A percentile compares a stretch with the other conserved stretches of the same genome.
These are phyloP conservation scores for Alternaria sp. DNA, from an alignment of 2,329 filamentous ascomycete genomes.

Conservation along the genomic window DNA sequence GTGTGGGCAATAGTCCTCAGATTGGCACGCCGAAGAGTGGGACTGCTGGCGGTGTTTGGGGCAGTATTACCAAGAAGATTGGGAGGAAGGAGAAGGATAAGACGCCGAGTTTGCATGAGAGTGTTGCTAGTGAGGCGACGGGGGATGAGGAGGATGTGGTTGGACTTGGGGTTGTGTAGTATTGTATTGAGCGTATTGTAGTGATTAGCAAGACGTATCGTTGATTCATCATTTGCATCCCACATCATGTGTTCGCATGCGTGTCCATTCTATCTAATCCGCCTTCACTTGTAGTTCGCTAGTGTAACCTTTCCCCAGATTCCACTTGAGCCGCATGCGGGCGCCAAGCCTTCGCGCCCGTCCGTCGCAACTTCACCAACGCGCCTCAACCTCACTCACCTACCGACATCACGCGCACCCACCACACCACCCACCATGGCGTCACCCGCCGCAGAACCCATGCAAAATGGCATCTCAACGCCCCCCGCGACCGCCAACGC, in stretches of 20 bases:
- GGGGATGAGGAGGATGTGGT: conserved; percentile 44
- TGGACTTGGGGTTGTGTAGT: not conserved
- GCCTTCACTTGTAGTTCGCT: too few relatives aligned
- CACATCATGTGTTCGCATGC: too few relatives aligned
- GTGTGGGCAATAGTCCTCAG: conserved; percentile 44
- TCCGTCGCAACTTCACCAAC: conserved; percentile 3
- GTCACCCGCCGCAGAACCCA: conserved; percentile 43
- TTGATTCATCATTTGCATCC: too few relatives aligned
- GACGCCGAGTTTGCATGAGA: conserved; percentile 56
- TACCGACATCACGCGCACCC: not conserved
- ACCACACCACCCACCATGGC: conserved; percentile 39
- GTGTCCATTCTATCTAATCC: too few relatives aligned
- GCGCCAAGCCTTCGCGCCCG: conserved; percentile 9
- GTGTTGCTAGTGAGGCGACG: conserved; percentile 51
- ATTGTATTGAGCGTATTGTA: not conserved
- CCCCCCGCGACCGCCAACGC: conserved; percentile 43
- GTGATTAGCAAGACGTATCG: not conserved
- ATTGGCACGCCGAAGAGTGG: conserved; percentile 48
- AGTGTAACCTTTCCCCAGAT: conserved; percentile 7
- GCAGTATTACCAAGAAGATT: conserved; percentile 53
- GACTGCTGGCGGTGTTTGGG: conserved; percentile 47
- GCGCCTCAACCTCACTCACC: not conserved
- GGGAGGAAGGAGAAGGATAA: conserved; percentile 52
- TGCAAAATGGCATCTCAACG: conserved; percentile 49
- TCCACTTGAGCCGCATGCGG: conserved; percentile 14